A percentile compares a stretch with the other conserved stretches of the same genome.
These are phyloP conservation scores for Microbotryomycetes sp. DNA, from an alignment of 1,284 basidiomycete genomes.

Conservation along the genomic window DNA sequence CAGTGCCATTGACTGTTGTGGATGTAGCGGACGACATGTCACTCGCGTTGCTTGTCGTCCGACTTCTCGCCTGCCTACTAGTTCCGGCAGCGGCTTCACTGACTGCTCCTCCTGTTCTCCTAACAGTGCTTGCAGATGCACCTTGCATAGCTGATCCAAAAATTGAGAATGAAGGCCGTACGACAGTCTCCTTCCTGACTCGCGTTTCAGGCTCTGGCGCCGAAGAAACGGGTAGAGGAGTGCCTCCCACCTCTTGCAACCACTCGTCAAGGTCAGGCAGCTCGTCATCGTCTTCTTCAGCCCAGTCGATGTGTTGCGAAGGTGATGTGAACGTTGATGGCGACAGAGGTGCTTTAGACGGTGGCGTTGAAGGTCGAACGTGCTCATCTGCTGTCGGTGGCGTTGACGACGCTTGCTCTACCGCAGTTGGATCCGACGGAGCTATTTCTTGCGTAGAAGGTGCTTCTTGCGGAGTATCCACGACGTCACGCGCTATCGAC, in stretches of 20 bases:
- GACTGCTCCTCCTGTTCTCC: too few species aligned
- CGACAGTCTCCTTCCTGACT: neutral
- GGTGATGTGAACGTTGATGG: neutral
- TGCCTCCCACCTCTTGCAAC: neutral
- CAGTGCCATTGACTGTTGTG: neutral
- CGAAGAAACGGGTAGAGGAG: neutral
- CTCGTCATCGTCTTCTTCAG: constrained; percentile 22
- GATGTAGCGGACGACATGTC: neutral
- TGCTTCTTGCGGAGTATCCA: neutral
- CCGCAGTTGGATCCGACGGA: constrained; percentile 51
- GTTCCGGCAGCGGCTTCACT: too few species aligned
- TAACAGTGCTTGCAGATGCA: neutral
- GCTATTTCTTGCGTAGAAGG: neutral
- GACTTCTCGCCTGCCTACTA: neutral
- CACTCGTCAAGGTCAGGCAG: constrained; percentile 20
- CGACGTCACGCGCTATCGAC: neutral
- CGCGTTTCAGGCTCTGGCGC: neutral
- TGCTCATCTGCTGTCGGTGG: neutral
- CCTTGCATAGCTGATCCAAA: neutral
- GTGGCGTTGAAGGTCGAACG: neutral
- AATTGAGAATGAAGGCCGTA: neutral
- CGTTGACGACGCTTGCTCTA: neutral
- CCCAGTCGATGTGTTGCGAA: constrained; percentile 14
- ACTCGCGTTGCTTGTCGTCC: neutral
- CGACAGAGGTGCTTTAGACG: neutral